These are phyloP conservation scores for Carex scoparia DNA, from an alignment of 176 grass and related monocot species.

Conservation along the genomic window DNA sequence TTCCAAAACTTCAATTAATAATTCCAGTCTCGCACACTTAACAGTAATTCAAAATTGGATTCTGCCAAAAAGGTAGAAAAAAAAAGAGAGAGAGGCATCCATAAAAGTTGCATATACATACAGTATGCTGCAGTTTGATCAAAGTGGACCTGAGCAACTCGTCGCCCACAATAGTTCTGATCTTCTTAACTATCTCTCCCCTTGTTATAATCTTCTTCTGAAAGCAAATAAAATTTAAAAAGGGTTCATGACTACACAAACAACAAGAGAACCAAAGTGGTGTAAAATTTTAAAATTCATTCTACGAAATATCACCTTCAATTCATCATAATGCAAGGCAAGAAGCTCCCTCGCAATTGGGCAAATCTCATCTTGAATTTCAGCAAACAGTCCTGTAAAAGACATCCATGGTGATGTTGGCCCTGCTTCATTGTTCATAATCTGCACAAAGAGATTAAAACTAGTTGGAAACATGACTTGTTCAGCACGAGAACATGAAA, in stretches of 20 bases:
- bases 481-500: conserved; percentile 10
- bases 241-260: conserved; percentile 16
- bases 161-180: conserved; percentile 62
- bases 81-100: neutral
- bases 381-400: conserved; percentile 50
- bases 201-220: conserved; percentile 59
- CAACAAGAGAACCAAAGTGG: neutral
- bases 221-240: conserved; percentile 6
- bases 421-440: conserved; percentile 37
- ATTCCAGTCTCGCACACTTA: neutral
- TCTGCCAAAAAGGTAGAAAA: neutral
- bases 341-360: conserved; percentile 57
- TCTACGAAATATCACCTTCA: conserved; percentile 41
- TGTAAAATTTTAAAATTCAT: neutral
- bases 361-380: conserved; percentile 52
- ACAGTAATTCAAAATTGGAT: neutral
- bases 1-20: neutral
- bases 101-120: conserved; percentile 36
- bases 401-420: conserved; percentile 70
- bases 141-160: conserved; percentile 54
- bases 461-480: neutral
- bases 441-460: conserved; percentile 32
- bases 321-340: conserved; percentile 60
- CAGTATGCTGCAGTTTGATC: conserved; percentile 45
- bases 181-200: conserved; percentile 64